Evolutionary conservation across 805 yeast species (phyloP), one percentile per base, ranked within the genome.

Genomic region (Pichia ethanolica): DNA sequence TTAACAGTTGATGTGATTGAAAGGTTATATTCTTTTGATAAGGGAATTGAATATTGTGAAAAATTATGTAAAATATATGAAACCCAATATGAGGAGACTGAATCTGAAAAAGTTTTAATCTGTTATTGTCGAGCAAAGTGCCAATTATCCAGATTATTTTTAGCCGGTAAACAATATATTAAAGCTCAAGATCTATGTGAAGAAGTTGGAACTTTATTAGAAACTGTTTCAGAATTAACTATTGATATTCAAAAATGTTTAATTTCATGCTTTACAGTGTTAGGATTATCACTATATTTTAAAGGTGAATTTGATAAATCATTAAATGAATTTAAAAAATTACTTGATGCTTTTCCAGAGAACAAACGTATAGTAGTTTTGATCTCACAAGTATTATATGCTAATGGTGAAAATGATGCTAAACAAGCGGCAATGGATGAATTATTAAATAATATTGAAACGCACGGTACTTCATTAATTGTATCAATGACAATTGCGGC

Each of bases 401-500:
- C 88, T 3, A 78, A 78, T 49, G 85, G 81, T n/a, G 77, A 81
- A 0, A 80, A 77, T n/a, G 93, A 86, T 5, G 81, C 93, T 1
- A 82, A 80, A 51, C 84, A 81, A 54, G 90, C 89, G 1, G 96
- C 97, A 0, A 60, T 86, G 43, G 96, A 89, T 57, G 96, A 89
- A 63, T 66, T 91, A 41, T 83, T 86, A 56, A 73, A 75, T 27
- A 79, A 74, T 57, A 78, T 89, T 39, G 83, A 77, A 52, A 71
- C 68, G 5, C 65, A 76, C 49, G 96, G 95, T 0, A 71, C 86
- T 1, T 79, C 89, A 3, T 66, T 88, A 42, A 59, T 79, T 27
- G 79, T 86, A 2, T 82, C 87, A 0, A 65, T 90, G 51, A 78
- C 89, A 1, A 70, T 91, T 39, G 97, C 96, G 5, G 89, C 95